phyloP scores from a whole-genome alignment of 768 basidiomycete genomes.

The Chalciporus pseudorubinellus region DNA sequence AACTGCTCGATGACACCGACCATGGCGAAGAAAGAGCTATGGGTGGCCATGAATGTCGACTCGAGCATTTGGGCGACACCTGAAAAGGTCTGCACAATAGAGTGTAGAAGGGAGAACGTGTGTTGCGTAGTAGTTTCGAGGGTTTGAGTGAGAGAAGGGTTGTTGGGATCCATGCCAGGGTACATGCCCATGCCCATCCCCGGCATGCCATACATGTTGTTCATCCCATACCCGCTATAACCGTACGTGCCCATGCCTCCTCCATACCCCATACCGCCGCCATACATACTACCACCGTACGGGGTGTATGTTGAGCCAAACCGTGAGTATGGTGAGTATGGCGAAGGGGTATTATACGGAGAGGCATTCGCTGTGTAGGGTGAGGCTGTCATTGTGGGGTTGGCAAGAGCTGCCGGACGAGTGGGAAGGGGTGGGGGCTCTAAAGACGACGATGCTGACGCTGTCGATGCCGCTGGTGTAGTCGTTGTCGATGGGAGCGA shows the following conservation, averaged over 20 bases:
- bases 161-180: slow-evolving; percentile 45
- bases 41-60: slow-evolving; percentile 95
- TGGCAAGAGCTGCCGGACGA: slow-evolving; percentile 54
- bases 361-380: slow-evolving; percentile 40
- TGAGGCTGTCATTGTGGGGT: slow-evolving; percentile 35
- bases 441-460: slow-evolving; percentile 24
- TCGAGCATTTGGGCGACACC: slow-evolving; percentile 98
- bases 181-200: slow-evolving; percentile 33
- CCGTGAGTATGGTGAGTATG: slow-evolving; percentile 45
- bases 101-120: slow-evolving; percentile 91
- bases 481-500: slow-evolving; percentile 25
- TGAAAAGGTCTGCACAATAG: slow-evolving; percentile 91
- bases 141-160: slow-evolving; percentile 76
- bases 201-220: slow-evolving; percentile 42
- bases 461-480: slow-evolving; percentile 19
- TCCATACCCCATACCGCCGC: slow-evolving; percentile 36
- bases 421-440: slow-evolving; percentile 54
- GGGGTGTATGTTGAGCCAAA: slow-evolving; percentile 36
- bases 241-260: slow-evolving; percentile 42
- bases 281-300: slow-evolving; percentile 31
- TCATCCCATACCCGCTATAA: slow-evolving; percentile 48
- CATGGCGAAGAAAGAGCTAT: slow-evolving; percentile 94
- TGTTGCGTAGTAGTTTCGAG: slow-evolving; percentile 88
- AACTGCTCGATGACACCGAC: slow-evolving; percentile 96
- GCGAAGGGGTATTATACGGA: slow-evolving; percentile 44